Percentiles rank a stretch among this genome's conserved stretches.
These are phyloP conservation scores for Selaginella tamariscina DNA, from an alignment of 75 land plant genomes.

Conservation along the genomic window DNA sequence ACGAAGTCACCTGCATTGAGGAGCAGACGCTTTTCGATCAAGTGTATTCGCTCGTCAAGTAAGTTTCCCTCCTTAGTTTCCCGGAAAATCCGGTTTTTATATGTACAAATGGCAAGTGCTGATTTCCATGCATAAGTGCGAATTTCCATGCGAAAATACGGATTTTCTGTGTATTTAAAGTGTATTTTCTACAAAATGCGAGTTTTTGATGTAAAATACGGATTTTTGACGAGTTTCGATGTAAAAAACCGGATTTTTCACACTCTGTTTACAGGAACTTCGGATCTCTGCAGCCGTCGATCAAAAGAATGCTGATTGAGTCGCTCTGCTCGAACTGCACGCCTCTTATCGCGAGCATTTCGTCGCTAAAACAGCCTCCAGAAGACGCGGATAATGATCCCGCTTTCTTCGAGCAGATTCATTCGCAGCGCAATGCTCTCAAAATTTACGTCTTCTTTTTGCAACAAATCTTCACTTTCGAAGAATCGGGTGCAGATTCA, in stretches of 20 bases:
- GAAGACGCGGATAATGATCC: slow-evolving; percentile 17
- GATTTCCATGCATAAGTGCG: background rate
- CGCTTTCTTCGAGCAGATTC: slow-evolving; percentile 31
- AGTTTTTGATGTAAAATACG: background rate
- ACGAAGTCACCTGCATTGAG: slow-evolving; percentile 72
- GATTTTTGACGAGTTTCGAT: background rate
- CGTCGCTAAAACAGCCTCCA: slow-evolving; percentile 40
- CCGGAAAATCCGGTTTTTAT: background rate
- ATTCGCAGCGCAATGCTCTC: slow-evolving; percentile 67
- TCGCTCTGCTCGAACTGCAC: slow-evolving; percentile 79
- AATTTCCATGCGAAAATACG: background rate
- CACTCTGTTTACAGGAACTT: slow-evolving; percentile 29
- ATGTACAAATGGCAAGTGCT: background rate
- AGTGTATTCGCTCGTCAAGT: slow-evolving; percentile 59
- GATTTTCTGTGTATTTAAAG: background rate
- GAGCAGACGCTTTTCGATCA: slow-evolving; percentile 85
- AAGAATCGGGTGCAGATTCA: slow-evolving; percentile 36
- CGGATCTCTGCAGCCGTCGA: slow-evolving; percentile 28
- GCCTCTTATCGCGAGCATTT: slow-evolving; percentile 65
- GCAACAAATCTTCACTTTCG: slow-evolving; percentile 37
- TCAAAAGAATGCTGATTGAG: slow-evolving; percentile 55
- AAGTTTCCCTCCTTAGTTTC: background rate
- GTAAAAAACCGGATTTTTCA: too few species aligned
- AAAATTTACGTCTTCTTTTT: slow-evolving; percentile 79
- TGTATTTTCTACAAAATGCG: background rate